phyloP scores from a whole-genome alignment of 768 basidiomycete species.

The Antrodiella citrinella region DNA sequence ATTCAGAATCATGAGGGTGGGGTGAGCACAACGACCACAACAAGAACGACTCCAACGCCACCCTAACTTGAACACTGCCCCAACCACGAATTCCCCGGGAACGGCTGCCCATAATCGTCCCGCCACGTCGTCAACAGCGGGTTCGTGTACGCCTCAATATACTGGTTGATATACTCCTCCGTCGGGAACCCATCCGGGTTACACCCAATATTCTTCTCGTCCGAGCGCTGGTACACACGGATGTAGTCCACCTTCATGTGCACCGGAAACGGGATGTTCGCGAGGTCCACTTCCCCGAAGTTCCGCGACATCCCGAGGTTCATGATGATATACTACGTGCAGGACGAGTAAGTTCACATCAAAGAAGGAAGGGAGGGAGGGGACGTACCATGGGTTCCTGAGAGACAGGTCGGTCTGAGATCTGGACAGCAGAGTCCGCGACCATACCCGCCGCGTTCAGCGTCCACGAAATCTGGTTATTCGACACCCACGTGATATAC shows the following conservation, averaged over 20 bases:
- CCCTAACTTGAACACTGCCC: constrained; percentile 45
- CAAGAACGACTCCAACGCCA: too few relatives aligned
- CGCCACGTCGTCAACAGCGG: constrained; percentile 74
- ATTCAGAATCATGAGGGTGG: too few relatives aligned
- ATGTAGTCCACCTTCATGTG: constrained; percentile 81
- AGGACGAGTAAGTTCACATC: background rate
- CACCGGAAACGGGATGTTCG: constrained; percentile 61
- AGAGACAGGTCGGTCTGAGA: constrained; percentile 61
- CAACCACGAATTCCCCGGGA: constrained; percentile 60
- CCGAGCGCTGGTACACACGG: constrained; percentile 78
- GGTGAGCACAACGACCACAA: too few relatives aligned
- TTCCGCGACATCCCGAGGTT: constrained; percentile 82
- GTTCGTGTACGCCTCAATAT: constrained; percentile 73
- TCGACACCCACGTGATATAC: constrained; percentile 84
- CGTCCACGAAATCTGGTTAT: constrained; percentile 67
- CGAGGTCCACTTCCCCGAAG: constrained; percentile 69
- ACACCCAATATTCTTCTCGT: constrained; percentile 73
- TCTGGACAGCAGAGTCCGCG: constrained; percentile 48
- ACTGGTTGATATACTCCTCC: constrained; percentile 69
- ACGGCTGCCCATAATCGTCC: constrained; percentile 52
- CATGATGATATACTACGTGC: constrained; percentile 63
- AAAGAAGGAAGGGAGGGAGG: background rate
- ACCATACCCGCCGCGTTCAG: constrained; percentile 60
- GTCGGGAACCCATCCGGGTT: constrained; percentile 78
- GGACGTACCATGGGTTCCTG: constrained; percentile 77